Conservation (phyloP, 2,329 filamentous ascomycete genomes). For the Xylaria sp. region DNA sequence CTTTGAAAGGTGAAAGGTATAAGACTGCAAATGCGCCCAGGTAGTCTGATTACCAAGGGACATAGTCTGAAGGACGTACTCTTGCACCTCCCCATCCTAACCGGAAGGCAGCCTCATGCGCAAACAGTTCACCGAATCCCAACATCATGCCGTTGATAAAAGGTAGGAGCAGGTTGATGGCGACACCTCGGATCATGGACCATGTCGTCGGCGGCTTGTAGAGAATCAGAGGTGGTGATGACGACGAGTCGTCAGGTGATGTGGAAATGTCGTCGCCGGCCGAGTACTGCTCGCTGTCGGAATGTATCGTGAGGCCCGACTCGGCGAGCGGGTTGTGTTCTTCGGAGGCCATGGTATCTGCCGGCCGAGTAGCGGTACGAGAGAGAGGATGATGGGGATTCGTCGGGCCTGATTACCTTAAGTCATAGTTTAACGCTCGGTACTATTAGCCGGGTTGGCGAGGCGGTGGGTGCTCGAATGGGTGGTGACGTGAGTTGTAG, state of each 20-base stretch:
- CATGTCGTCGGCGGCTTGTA: constrained; percentile 91
- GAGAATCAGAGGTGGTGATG: constrained; percentile 78
- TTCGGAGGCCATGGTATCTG: constrained; percentile 63
- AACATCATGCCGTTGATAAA: constrained; percentile 99
- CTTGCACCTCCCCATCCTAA: constrained; percentile 95
- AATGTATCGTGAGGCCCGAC: constrained; percentile 80
- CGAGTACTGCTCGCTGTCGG: constrained; percentile 86
- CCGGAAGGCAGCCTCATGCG: constrained; percentile 93
- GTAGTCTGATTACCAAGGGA: neutral
- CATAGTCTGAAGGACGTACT: constrained; percentile 64
- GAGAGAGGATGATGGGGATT: neutral
- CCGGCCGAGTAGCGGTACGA: constrained; percentile 4
- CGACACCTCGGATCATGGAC: constrained; percentile 85
- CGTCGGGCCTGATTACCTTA: neutral
- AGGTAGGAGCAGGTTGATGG: constrained; percentile 94
- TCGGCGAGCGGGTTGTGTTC: constrained; percentile 69
- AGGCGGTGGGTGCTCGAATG: neutral
- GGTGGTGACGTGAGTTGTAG: neutral
- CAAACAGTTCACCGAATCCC: constrained; percentile 95
- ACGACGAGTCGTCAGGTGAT: constrained; percentile 72
- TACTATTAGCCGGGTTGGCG: neutral
- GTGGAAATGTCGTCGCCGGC: constrained; percentile 70
- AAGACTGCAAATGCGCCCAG: neutral
- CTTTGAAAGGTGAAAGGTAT: neutral
- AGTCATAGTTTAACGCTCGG: constrained; percentile 7